These are phyloP conservation scores for Hymenoscyphus infarciens DNA, from an alignment of 2,329 filamentous ascomycete species.

Conservation along the genomic window DNA sequence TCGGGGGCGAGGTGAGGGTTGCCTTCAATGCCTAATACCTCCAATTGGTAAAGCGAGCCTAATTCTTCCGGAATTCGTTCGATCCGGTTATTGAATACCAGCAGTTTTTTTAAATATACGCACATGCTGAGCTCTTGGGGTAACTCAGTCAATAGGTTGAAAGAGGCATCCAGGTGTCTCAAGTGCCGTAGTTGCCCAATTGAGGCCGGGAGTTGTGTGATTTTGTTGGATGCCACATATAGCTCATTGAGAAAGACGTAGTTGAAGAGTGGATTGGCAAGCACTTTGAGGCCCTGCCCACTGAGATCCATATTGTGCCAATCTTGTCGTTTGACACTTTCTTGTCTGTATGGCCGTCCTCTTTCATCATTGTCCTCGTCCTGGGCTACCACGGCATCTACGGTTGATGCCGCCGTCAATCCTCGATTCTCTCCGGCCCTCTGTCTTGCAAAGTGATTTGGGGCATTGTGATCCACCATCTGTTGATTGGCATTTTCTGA, in stretches of 20 bases:
- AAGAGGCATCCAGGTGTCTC: conserved; percentile 79
- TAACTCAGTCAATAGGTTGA: conserved; percentile 77
- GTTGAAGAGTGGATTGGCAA: conserved; percentile 75
- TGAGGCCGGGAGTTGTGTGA: conserved; percentile 71
- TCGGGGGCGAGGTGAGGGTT: conserved; percentile 72
- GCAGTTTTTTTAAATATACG: conserved; percentile 79
- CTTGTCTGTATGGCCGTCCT: conserved; percentile 58
- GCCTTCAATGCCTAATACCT: conserved; percentile 86
- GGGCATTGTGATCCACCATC: conserved; percentile 64
- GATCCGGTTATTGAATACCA: conserved; percentile 89
- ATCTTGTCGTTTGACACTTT: conserved; percentile 68
- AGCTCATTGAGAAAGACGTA: conserved; percentile 90
- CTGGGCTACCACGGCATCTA: conserved; percentile 37
- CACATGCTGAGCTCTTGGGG: conserved; percentile 96
- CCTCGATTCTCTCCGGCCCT: conserved; percentile 69
- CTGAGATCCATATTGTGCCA: conserved; percentile 95
- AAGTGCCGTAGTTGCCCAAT: conserved; percentile 82
- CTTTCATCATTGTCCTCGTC: conserved; percentile 56
- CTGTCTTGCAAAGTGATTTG: conserved; percentile 68
- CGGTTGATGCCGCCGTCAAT: conserved; percentile 42
- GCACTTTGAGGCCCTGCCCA: conserved; percentile 85
- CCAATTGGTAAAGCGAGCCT: conserved; percentile 82
- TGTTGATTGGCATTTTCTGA: conserved; percentile 68
- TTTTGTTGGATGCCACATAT: conserved; percentile 90
- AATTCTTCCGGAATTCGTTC: conserved; percentile 78